Conservation (phyloP, 768 basidiomycete genomes). For the Trametes cingulata region DNA sequence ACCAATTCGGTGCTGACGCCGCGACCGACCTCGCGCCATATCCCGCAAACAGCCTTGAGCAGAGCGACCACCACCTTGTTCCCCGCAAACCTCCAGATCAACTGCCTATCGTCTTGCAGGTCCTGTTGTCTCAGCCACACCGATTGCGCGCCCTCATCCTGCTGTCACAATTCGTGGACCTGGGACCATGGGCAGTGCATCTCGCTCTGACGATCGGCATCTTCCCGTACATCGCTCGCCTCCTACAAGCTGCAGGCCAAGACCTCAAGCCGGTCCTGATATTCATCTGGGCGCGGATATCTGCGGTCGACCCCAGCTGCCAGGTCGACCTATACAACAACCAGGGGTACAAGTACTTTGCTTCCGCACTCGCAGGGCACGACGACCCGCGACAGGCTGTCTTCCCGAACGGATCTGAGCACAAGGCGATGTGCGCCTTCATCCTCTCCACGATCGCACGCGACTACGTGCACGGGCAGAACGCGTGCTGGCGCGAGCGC, state of each 20-base stretch:
- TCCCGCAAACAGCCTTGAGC: constrained; percentile 21
- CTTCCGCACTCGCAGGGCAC: constrained; percentile 67
- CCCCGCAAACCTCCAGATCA: constrained; percentile 95
- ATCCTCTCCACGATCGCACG: constrained; percentile 88
- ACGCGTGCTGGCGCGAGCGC: constrained; percentile 74
- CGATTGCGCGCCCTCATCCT: constrained; percentile 93
- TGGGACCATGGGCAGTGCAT: constrained; percentile 98
- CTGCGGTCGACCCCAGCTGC: constrained; percentile 93
- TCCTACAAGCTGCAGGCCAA: constrained; percentile 91
- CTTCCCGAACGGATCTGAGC: constrained; percentile 93
- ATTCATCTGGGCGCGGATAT: constrained; percentile 98
- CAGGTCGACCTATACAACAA: constrained; percentile 87
- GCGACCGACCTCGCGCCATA: constrained; percentile 1
- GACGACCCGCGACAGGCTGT: constrained; percentile 54
- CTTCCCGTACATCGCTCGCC: constrained; percentile 96
- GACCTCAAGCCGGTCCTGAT: constrained; percentile 97
- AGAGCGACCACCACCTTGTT: constrained; percentile 54
- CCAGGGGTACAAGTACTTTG: constrained; percentile 84
- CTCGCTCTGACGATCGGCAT: constrained; percentile 95
- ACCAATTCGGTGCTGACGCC: constrained; percentile 8
- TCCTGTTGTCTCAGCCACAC: constrained; percentile 94
- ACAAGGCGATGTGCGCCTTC: constrained; percentile 98
- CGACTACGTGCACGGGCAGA: constrained; percentile 86
- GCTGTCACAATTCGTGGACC: constrained; percentile 95
- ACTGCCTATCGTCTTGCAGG: constrained; percentile 96